Evolutionary conservation across 2,329 filamentous ascomycete genomes (phyloP).

Genomic region (Cladobotryum mycophilum): DNA sequence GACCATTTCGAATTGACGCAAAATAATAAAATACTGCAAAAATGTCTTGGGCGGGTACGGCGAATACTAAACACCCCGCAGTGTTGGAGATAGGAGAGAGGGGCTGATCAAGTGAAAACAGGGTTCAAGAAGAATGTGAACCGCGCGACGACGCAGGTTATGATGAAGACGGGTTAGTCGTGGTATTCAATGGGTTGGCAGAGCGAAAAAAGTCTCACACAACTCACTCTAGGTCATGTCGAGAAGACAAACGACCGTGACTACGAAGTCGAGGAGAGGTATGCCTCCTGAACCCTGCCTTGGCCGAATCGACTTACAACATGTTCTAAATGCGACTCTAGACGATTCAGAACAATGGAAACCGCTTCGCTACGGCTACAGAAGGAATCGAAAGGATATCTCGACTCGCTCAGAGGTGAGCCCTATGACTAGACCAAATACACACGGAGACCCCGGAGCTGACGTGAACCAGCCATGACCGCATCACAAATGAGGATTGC

Average conservation of each 20-base stretch:
- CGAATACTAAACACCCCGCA: constrained; percentile 20
- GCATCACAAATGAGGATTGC: constrained; percentile 99
- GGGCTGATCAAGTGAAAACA: constrained; percentile 27
- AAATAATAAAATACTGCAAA: constrained; percentile 18
- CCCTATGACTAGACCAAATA: neutral
- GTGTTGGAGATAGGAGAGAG: constrained; percentile 15
- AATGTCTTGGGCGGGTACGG: constrained; percentile 67
- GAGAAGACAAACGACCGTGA: constrained; percentile 98
- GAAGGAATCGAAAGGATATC: constrained; percentile 96
- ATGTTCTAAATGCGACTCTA: constrained; percentile 31
- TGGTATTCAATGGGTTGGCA: neutral
- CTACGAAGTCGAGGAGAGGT: constrained; percentile 96
- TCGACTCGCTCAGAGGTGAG: constrained; percentile 84
- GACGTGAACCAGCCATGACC: constrained; percentile 71
- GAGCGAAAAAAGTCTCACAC: neutral
- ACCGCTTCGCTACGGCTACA: constrained; percentile 85
- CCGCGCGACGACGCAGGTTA: constrained; percentile 97
- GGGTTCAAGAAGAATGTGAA: constrained; percentile 84
- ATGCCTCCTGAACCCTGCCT: constrained; percentile 13
- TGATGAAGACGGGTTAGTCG: constrained; percentile 90
- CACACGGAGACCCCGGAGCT: neutral
- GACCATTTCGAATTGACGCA: neutral
- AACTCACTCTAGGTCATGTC: constrained; percentile 63
- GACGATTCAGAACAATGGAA: constrained; percentile 97
- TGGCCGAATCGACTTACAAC: neutral